Percentiles rank a stretch among this genome's conserved stretches.
These are phyloP conservation scores for Parasarocladium wereldwijsianum DNA, from an alignment of 2,329 filamentous ascomycete species.

Conservation along the genomic window DNA sequence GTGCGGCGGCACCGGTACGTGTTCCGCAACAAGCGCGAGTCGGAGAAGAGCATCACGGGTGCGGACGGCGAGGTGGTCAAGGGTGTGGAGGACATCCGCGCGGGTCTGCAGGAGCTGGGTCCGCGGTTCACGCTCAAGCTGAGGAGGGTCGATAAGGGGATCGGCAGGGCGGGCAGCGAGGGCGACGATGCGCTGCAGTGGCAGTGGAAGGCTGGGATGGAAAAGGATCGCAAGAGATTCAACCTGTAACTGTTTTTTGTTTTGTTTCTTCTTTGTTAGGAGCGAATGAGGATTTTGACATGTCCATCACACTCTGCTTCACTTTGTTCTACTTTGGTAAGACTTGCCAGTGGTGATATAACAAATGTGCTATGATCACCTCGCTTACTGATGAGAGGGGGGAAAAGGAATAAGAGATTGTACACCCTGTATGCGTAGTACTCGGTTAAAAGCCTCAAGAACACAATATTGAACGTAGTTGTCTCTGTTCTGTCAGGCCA, in stretches of 20 bases:
- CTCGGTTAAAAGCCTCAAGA: no score
- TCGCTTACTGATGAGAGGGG: no score
- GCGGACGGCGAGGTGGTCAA: conserved; percentile 71
- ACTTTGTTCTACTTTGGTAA: no score
- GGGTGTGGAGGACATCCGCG: conserved; percentile 72
- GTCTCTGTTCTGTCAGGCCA: no score
- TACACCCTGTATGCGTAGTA: no score
- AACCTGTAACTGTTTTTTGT: conserved; percentile 51
- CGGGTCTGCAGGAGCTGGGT: conserved; percentile 81
- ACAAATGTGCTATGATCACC: no score
- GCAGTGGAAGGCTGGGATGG: conserved; percentile 94
- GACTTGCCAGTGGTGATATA: no score
- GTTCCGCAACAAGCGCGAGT: conserved; percentile 75
- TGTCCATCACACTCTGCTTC: no score
- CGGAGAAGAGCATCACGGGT: conserved; percentile 74
- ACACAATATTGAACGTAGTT: no score
- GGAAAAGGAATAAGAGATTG: no score
- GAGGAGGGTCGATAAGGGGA: conserved; percentile 78
- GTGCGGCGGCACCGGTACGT: conserved; percentile 80
- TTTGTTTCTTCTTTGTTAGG: no score
- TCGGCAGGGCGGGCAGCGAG: conserved; percentile 52
- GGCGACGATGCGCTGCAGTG: conserved; percentile 71
- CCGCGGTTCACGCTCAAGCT: conserved; percentile 67
- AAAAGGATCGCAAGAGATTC: conserved; percentile 87
- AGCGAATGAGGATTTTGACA: no score